These are phyloP conservation scores for Pyrenochaeta sp. DNA, from an alignment of 2,329 filamentous ascomycete species.

Conservation along the genomic window DNA sequence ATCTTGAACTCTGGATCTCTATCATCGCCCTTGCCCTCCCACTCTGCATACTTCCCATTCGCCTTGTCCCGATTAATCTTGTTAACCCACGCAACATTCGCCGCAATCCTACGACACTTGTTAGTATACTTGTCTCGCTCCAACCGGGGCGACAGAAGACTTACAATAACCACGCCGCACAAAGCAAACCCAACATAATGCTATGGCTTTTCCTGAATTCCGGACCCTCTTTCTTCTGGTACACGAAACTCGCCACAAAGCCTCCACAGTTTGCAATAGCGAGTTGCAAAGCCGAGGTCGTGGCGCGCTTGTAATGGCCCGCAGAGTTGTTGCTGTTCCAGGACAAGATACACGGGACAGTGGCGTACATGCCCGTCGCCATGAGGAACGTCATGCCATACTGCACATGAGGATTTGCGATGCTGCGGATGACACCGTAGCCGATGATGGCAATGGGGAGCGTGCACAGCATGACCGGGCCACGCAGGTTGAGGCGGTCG, in stretches of 20 bases:
- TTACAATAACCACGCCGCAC: slow-evolving; percentile 70
- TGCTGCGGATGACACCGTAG: slow-evolving; percentile 69
- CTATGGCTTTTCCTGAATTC: slow-evolving; percentile 68
- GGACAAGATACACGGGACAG: slow-evolving; percentile 68
- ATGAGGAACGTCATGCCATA: slow-evolving; percentile 74
- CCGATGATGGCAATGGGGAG: slow-evolving; percentile 70
- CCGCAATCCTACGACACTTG: slow-evolving; percentile 56
- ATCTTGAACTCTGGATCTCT: slow-evolving; percentile 68
- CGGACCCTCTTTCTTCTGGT: slow-evolving; percentile 64
- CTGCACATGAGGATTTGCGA: slow-evolving; percentile 59
- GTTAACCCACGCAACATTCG: slow-evolving; percentile 68
- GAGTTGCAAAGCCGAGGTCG: slow-evolving; percentile 69
- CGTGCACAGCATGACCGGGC: slow-evolving; percentile 68
- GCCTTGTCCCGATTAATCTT: slow-evolving; percentile 71
- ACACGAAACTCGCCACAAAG: slow-evolving; percentile 71
- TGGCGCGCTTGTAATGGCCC: slow-evolving; percentile 74
- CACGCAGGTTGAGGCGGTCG: slow-evolving; percentile 66
- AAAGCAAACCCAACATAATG: slow-evolving; percentile 66
- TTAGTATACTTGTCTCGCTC: slow-evolving; percentile 12
- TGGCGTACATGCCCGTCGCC: slow-evolving; percentile 69
- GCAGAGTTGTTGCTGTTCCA: slow-evolving; percentile 74
- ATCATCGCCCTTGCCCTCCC: slow-evolving; percentile 66
- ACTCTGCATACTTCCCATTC: slow-evolving; percentile 65
- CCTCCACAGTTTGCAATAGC: slow-evolving; percentile 72
- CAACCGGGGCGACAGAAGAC: slow-evolving; percentile 36